Conservation (phyloP, 2,329 filamentous ascomycete genomes). For the Fusarium humuli region DNA sequence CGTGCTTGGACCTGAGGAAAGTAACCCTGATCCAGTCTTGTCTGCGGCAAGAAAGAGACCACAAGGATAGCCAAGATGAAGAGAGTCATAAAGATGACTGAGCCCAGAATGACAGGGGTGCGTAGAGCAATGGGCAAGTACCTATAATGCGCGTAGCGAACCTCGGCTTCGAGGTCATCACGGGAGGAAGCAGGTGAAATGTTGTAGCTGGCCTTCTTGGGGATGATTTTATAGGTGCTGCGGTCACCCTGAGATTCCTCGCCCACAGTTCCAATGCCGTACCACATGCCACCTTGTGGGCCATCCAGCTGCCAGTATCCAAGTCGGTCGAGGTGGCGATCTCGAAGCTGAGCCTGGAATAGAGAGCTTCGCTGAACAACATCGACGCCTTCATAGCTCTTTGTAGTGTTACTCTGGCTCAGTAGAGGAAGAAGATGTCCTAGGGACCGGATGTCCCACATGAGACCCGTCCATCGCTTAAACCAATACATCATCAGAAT, state of each 20-base stretch:
- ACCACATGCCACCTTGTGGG: conserved; percentile 75
- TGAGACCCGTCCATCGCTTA: conserved; percentile 75
- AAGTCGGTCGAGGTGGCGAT: conserved; percentile 75
- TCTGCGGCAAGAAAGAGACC: conserved; percentile 80
- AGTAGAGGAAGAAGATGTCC: conserved; percentile 84
- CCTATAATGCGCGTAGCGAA: conserved; percentile 58
- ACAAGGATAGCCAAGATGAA: conserved; percentile 78
- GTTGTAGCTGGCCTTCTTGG: conserved; percentile 49
- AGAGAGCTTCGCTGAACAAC: conserved; percentile 62
- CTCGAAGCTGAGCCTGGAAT: conserved; percentile 65
- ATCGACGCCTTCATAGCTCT: conserved; percentile 77
- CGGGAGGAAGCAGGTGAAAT: conserved; percentile 49
- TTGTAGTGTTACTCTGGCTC: conserved; percentile 81
- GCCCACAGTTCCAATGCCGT: conserved; percentile 73
- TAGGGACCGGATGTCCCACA: conserved; percentile 86
- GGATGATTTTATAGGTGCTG: conserved; percentile 42
- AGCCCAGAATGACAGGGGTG: conserved; percentile 72
- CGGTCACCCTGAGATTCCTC: conserved; percentile 44
- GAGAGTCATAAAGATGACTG: conserved; percentile 68
- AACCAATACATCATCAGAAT: conserved; percentile 73
- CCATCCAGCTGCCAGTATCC: conserved; percentile 86
- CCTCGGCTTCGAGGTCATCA: conserved; percentile 45
- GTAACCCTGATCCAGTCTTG: conserved; percentile 76
- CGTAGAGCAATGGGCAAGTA: conserved; percentile 84
- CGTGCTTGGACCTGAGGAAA: conserved; percentile 72